Evolutionary conservation across 2,329 filamentous ascomycete species (phyloP).

Genomic region (Venturia pyrina): DNA sequence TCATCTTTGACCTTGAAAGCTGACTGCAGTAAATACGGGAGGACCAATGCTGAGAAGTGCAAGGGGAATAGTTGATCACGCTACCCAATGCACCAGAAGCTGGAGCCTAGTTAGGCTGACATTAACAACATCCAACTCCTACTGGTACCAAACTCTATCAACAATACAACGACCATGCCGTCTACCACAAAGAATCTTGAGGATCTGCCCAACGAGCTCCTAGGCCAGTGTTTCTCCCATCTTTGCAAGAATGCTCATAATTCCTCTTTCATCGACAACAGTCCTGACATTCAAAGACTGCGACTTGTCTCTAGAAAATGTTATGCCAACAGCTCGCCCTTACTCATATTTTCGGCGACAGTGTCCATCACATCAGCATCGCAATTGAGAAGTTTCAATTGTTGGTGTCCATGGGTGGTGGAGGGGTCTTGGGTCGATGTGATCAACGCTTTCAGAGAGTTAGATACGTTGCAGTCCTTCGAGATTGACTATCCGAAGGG

Average conservation of each 20-base stretch:
- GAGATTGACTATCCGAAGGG: neutral
- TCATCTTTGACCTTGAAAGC: too few species aligned
- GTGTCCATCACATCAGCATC: neutral
- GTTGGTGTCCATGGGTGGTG: neutral
- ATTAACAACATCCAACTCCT: neutral
- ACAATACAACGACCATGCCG: neutral
- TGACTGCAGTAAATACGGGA: too few species aligned
- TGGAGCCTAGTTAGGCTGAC: too few species aligned
- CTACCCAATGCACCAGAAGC: too few species aligned
- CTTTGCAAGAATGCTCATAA: neutral
- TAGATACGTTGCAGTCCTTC: neutral
- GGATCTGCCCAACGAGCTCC: neutral
- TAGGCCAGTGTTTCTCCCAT: neutral
- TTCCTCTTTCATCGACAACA: too few species aligned
- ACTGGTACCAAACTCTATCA: neutral
- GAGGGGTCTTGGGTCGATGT: neutral
- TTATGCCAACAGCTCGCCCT: neutral
- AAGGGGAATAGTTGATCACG: too few species aligned
- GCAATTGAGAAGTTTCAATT: neutral
- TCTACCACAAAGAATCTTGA: neutral
- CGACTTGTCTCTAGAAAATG: neutral
- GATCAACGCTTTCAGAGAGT: neutral
- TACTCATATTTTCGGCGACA: neutral
- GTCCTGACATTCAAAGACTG: neutral
- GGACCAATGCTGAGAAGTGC: too few species aligned